Percentiles rank a stretch among this genome's conserved stretches.
These are phyloP conservation scores for Eimeria tenella DNA, from an alignment of 169 alveolate species.

Conservation along the genomic window DNA sequence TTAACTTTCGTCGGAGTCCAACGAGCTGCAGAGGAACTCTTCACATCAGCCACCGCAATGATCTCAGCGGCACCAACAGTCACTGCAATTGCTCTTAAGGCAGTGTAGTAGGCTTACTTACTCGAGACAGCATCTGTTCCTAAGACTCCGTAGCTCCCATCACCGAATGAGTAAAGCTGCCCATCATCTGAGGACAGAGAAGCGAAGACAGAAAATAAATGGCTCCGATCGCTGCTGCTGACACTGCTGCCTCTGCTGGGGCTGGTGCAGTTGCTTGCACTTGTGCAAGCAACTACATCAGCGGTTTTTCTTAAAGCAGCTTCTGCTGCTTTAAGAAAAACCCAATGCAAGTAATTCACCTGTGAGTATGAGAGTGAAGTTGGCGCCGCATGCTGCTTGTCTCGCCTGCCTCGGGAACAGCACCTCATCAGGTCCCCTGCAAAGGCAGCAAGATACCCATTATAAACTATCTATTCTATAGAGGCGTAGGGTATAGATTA, in stretches of 20 bases:
- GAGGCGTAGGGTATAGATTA: too few relatives aligned
- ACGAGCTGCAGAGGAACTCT: slow-evolving; percentile 18
- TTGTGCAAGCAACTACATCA: not conserved
- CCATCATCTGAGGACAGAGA: slow-evolving; percentile 42
- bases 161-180: slow-evolving; percentile 49
- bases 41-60: not conserved
- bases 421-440: slow-evolving; percentile 49
- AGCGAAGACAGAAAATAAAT: not conserved
- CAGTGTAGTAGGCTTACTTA: not conserved
- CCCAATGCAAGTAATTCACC: not conserved
- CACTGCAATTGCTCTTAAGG: not conserved
- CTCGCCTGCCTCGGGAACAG: slow-evolving; percentile 5
- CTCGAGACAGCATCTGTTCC: slow-evolving; percentile 14
- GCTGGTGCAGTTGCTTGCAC: not conserved
- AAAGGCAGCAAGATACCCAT: not conserved
- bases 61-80: too few relatives aligned
- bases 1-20: slow-evolving; percentile 41
- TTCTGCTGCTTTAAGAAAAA: not conserved
- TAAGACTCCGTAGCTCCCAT: slow-evolving; percentile 58
- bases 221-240: not conserved
- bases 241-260: not conserved
- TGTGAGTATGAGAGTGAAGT: slow-evolving; percentile 33
- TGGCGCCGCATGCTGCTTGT: slow-evolving; percentile 64
- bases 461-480: too few relatives aligned
- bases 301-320: not conserved